These are phyloP conservation scores for Ormosia semicastrata DNA, from an alignment of 306 rosid genomes.

Conservation along the genomic window DNA sequence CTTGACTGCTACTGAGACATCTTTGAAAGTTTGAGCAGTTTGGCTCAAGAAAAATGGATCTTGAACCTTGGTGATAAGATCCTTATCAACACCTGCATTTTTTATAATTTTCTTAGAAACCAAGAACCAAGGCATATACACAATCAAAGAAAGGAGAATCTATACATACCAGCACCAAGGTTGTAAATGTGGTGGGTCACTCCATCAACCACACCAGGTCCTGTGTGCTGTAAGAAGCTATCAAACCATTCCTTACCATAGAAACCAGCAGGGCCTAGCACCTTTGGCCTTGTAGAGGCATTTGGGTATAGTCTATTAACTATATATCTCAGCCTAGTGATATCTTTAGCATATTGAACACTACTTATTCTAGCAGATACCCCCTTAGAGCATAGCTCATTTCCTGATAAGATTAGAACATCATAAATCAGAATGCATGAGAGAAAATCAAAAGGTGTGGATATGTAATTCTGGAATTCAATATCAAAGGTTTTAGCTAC, in stretches of 20 bases:
- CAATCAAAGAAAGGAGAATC: background rate
- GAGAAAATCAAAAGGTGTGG: background rate
- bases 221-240: constrained; percentile 44
- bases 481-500: constrained; percentile 2
- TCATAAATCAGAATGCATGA: background rate
- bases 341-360: constrained; percentile 55
- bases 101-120: background rate
- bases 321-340: constrained; percentile 32
- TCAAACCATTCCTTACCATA: constrained; percentile 55
- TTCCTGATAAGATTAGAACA: constrained; percentile 35
- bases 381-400: constrained; percentile 54
- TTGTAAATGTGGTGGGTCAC: constrained; percentile 72
- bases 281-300: constrained; percentile 46
- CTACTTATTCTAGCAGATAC: constrained; percentile 47
- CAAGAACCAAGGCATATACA: background rate
- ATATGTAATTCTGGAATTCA: background rate
- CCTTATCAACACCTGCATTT: constrained; percentile 48
- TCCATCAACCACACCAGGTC: constrained; percentile 49
- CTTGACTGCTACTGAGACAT: constrained; percentile 17
- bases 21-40: constrained; percentile 43
- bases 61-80: constrained; percentile 50
- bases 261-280: constrained; percentile 69
- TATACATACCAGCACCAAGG: constrained; percentile 64
- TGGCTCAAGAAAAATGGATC: constrained; percentile 51
- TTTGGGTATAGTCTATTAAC: constrained; percentile 40